A percentile compares a stretch with the other conserved stretches of the same genome.
These are phyloP conservation scores for Xylaria sp. DNA, from an alignment of 2,329 filamentous ascomycete species.

Conservation along the genomic window DNA sequence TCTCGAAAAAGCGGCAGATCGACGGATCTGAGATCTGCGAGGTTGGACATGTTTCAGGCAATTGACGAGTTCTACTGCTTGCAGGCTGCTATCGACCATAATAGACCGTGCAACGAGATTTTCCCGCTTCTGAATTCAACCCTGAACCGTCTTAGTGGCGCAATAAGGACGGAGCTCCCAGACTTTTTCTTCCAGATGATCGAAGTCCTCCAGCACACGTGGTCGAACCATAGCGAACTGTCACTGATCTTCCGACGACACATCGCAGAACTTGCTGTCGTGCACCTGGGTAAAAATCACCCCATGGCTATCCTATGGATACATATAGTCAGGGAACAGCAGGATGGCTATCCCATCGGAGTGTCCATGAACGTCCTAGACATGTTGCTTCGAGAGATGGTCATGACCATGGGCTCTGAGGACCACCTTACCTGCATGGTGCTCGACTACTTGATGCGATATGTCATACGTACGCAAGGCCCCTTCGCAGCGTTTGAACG, in stretches of 20 bases:
- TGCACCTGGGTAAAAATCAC: slow-evolving; percentile 20
- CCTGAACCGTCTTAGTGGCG: slow-evolving; percentile 18
- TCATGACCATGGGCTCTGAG: slow-evolving; percentile 15
- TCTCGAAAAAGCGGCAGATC: slow-evolving; percentile 4
- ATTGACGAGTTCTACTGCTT: slow-evolving; percentile 22
- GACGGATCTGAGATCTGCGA: slow-evolving; percentile 9
- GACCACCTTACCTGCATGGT: slow-evolving; percentile 21
- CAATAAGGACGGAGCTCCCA: slow-evolving; percentile 20
- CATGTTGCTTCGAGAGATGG: slow-evolving; percentile 19
- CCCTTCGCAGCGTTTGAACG: slow-evolving; percentile 11
- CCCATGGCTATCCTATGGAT: slow-evolving; percentile 22
- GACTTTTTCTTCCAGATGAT: slow-evolving; percentile 24
- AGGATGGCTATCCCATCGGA: slow-evolving; percentile 5
- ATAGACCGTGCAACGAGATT: slow-evolving; percentile 13
- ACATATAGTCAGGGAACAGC: slow-evolving; percentile 11
- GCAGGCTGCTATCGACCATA: slow-evolving; percentile 20
- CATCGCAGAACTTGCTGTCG: slow-evolving; percentile 20
- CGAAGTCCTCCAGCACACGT: slow-evolving; percentile 21
- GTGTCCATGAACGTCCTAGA: slow-evolving; percentile 15
- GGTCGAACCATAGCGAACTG: slow-evolving; percentile 20
- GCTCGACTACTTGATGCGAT: slow-evolving; percentile 20
- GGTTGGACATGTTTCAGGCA: slow-evolving; percentile 18
- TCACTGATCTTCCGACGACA: slow-evolving; percentile 22
- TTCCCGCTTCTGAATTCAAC: slow-evolving; percentile 22
- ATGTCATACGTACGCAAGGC: slow-evolving; percentile 15